Evolutionary conservation across 2,329 filamentous ascomycete genomes (phyloP), one percentile per base, ranked within the genome.

Genomic region (Endothia cerciana): DNA sequence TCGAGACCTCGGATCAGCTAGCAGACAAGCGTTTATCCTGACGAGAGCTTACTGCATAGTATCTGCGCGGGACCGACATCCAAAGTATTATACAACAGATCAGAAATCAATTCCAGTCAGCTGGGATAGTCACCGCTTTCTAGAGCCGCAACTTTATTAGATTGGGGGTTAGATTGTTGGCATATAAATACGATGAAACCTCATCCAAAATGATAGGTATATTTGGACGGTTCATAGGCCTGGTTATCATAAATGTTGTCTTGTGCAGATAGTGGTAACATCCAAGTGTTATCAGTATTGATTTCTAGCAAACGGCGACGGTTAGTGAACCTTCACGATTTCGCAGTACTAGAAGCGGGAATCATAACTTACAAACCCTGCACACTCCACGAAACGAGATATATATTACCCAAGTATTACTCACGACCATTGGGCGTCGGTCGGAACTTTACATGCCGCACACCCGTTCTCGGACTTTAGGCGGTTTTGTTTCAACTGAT

Each of bases 401-500:
- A 13, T 51, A 13, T 28, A 25, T 1, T 28, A 2, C 6, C 15
- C 10, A 28, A 15, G 6, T n/a, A 13, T 30, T 51, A 15, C 17
- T 30, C 22, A 25, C 15, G 45, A 49, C 4, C 5, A 22, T 55
- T 19, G 51, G n/a, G n/a, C 51, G 10, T 11, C 19, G 41, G 6
- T 51, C 58, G 58, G 58, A 60, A 49, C 15, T 53, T 59, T 62
- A 60, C 53, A 38, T 49, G 53, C 43, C 40, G 47, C 60, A 58
- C 40, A 63, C 63, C 60, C 64, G 60, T 63, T 53, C 53, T 49
- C 3, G 53, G 61, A 58, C 25, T 53, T 40, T 17, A 36, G 38
- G 51, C 59, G 64, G 64, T 63, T 59, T 65, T 43, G 64, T 65
- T 63, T 65, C 60, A 43, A 65, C 64, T 65, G 64, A 65, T 63